Evolutionary conservation across 352 stramenopile genomes (phyloP), one percentile per base, ranked within the genome.

Genomic region (Pythium aquatile): DNA sequence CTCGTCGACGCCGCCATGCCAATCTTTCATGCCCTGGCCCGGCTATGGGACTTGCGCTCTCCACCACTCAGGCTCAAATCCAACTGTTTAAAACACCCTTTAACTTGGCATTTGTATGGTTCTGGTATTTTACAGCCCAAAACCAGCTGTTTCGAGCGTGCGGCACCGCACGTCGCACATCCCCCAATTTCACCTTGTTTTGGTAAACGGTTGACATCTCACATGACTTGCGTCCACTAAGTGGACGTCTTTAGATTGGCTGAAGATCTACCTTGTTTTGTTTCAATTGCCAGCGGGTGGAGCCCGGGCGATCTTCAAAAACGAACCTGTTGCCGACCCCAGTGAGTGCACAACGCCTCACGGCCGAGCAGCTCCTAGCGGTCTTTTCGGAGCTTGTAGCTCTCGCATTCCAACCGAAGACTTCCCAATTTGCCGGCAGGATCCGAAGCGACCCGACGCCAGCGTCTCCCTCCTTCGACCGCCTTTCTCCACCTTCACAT

Each of bases 1-100:
- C 52, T 72, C 65, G 72, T 74, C 77, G 76, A 77, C 75, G 70
- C 65, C 79, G 67, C 58, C 66, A 66, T 72, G 75, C 81, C 78
- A 90, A 78, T 78, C 70, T 81, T 83, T 79, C 42, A 20, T 3
- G 39, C 35, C 17, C 57, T 42, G 60, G 62, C 59, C 52, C 60
- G 65, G 46, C 58, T 66, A 30, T 85, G 63, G n/a, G 5, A 8
- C 3, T 33, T 44, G 55, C 60, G 53, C 51, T 66, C 63, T 53
- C 59, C 63, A 71, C 63, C 71, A 70, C 64, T 66, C 58, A 58
- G 53, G 55, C 35, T 6, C 46, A 33, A 35, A 32, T 64, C 20
- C 9, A 55, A 9, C n/a, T 1, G 44, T 66, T 65, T 66, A 17
- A 49, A 69, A 63, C 61, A 63, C 2, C 14, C 2, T 2, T 52